Percentiles rank a stretch among this genome's conserved stretches.
Conservation (phyloP, 2,329 filamentous ascomycete species). For the Colletotrichum somersetense region DNA sequence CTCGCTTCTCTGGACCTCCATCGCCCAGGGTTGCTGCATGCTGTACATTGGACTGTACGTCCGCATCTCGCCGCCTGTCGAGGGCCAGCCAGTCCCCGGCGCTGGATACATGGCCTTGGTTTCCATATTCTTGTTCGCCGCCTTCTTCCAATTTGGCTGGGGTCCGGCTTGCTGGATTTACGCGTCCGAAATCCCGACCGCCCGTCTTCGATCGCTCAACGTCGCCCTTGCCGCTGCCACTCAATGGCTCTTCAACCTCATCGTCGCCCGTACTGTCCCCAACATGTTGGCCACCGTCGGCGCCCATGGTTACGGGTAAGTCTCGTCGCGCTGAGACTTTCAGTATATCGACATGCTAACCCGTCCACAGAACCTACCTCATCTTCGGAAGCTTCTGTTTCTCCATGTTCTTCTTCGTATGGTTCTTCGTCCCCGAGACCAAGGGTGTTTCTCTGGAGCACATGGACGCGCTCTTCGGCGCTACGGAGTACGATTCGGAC, state of each 20-base stretch:
- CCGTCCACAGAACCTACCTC: conserved; percentile 65
- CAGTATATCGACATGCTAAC: neutral
- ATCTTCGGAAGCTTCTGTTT: conserved; percentile 75
- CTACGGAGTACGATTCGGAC: conserved; percentile 38
- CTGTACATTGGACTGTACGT: conserved; percentile 76
- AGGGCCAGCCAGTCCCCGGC: conserved; percentile 63
- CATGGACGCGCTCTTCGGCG: conserved; percentile 43
- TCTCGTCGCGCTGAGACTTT: neutral
- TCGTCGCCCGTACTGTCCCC: conserved; percentile 73
- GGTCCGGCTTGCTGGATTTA: conserved; percentile 71
- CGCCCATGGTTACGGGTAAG: conserved; percentile 52
- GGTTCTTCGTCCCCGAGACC: conserved; percentile 74
- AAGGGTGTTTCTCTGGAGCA: conserved; percentile 59
- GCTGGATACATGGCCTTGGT: conserved; percentile 75
- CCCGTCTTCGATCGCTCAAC: conserved; percentile 72
- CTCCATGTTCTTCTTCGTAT: conserved; percentile 72
- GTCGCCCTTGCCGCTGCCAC: conserved; percentile 74
- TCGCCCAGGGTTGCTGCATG: conserved; percentile 72
- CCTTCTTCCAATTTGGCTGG: conserved; percentile 59
- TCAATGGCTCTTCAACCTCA: conserved; percentile 79
- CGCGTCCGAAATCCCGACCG: conserved; percentile 70
- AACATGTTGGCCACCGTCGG: conserved; percentile 69
- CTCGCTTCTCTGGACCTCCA: conserved; percentile 70
- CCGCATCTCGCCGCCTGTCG: conserved; percentile 65
- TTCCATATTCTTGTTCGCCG: conserved; percentile 74